Conservation (phyloP, 805 yeast species). For the Teunomyces aglyptinius region DNA sequence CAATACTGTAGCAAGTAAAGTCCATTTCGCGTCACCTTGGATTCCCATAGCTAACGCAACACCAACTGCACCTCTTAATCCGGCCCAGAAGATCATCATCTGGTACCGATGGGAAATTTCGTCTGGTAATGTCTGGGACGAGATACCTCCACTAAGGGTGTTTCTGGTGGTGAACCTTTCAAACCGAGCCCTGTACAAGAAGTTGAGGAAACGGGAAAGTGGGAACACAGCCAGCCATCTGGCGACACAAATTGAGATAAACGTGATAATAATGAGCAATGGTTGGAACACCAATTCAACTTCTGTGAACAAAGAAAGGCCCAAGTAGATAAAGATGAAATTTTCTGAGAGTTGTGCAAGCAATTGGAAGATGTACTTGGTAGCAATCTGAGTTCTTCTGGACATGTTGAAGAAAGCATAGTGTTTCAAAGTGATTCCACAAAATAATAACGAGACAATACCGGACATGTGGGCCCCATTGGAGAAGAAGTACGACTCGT, state of each 20-base stretch:
- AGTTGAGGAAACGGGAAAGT: constrained; percentile 76
- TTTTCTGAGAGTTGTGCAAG: constrained; percentile 95
- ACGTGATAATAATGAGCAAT: constrained; percentile 82
- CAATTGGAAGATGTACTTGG: constrained; percentile 90
- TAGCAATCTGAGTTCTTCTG: constrained; percentile 92
- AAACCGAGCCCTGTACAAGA: constrained; percentile 63
- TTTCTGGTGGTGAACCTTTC: constrained; percentile 34
- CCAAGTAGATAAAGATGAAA: constrained; percentile 92
- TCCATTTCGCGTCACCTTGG: constrained; percentile 88
- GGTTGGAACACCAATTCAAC: constrained; percentile 96
- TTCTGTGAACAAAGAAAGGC: constrained; percentile 91
- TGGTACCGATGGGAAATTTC: constrained; percentile 95
- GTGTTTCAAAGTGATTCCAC: constrained; percentile 95
- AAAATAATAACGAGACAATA: constrained; percentile 87
- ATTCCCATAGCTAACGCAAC: constrained; percentile 98
- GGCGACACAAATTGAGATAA: constrained; percentile 86
- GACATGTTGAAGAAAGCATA: constrained; percentile 98
- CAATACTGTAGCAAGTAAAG: constrained; percentile 88
- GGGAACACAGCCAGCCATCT: constrained; percentile 99
- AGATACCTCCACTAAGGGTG: constrained; percentile 37
- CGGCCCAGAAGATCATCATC: constrained; percentile 99
- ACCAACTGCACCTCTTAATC: constrained; percentile 98
- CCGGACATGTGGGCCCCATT: constrained; percentile 99
- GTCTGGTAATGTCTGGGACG: constrained; percentile 54
- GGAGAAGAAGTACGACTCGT: constrained; percentile 94